Percentiles rank a stretch among this genome's conserved stretches.
These are phyloP conservation scores for Pulveroboletus sp. DNA, from an alignment of 768 basidiomycete species.

Conservation along the genomic window DNA sequence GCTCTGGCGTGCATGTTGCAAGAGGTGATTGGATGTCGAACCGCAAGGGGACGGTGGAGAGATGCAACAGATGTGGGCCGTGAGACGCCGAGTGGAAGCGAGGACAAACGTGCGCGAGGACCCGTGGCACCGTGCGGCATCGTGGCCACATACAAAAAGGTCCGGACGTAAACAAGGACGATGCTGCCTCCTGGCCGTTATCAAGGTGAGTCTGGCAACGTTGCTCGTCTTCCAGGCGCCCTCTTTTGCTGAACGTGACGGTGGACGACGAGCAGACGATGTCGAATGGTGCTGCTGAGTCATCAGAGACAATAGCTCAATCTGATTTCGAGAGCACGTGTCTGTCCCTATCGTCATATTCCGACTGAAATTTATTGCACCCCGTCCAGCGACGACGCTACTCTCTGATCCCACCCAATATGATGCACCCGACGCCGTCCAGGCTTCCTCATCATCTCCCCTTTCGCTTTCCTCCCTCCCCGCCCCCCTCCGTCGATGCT, in stretches of 20 bases:
- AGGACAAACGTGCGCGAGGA: constrained; percentile 34
- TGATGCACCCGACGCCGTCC: background rate
- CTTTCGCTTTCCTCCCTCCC: constrained; percentile 1
- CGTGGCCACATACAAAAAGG: constrained; percentile 26
- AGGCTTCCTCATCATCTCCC: background rate
- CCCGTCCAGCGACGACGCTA: background rate
- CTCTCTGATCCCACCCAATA: background rate
- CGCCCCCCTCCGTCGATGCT: background rate
- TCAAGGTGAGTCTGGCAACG: constrained; percentile 14
- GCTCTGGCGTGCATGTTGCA: constrained; percentile 20
- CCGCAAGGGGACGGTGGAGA: constrained; percentile 4
- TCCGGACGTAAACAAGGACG: constrained; percentile 7
- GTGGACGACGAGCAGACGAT: background rate
- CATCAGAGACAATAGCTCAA: constrained; percentile 20
- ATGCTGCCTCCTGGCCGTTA: constrained; percentile 12
- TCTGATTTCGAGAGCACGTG: constrained; percentile 30
- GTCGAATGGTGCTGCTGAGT: constrained; percentile 24
- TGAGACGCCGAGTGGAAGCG: constrained; percentile 12
- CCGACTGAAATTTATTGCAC: constrained; percentile 10
- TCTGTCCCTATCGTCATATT: constrained; percentile 32
- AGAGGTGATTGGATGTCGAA: constrained; percentile 19
- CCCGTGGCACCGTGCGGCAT: constrained; percentile 30
- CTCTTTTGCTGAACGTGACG: constrained; percentile 8
- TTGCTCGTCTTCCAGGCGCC: background rate
- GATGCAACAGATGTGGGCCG: constrained; percentile 1